Evolutionary conservation across 768 basidiomycete species (phyloP), one percentile per base, ranked within the genome.

Genomic region (Sarcodon aspratus): DNA sequence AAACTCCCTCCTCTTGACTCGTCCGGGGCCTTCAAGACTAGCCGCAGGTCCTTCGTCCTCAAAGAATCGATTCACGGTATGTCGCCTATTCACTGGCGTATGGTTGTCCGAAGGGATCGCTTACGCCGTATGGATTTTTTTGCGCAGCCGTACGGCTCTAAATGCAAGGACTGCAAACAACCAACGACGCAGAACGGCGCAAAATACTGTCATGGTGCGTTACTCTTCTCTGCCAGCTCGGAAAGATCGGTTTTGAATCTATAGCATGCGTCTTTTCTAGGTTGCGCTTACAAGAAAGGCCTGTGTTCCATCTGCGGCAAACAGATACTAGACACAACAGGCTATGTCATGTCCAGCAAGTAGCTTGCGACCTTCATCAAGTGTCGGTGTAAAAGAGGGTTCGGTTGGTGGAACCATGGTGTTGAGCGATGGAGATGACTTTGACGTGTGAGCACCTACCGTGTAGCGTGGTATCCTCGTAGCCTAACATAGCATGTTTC

Each of bases 141-240:
- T 9, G 11, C 38, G 7, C 60, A 90, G 85, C 89, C 89, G 33
- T 92, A 92, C 68, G 80, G 85, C 65, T 75, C 76, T 35, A 89
- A 85, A 63, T 92, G 88, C 61, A 91, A 85, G 64, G 88, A 89
- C 57, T 92, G 89, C 61, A 90, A 90, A 65, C 82, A 82, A 58
- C 72, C 80, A 0, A 78, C 79, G 42, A 89, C 88, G 8, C 89
- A 92, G 73, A 90, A 90, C 62, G 78, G 74, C 58, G 89, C 84
- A 35, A 91, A 89, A 66, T 91, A 87, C 65, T 92, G 89, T 58
- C 88, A 92, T 73, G 84, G 88, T 85, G 57, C 52, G 77, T 60
- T 54, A 49, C 37, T 33, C 47, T 44, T 37, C 47, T 44, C 36
- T n/a, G 6, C 11, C 9, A 15, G 37, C 40, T 13, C 13, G 40